These are phyloP conservation scores for Camellia sinensis DNA, from an alignment of 148 eudicot species.

Conservation along the genomic window DNA sequence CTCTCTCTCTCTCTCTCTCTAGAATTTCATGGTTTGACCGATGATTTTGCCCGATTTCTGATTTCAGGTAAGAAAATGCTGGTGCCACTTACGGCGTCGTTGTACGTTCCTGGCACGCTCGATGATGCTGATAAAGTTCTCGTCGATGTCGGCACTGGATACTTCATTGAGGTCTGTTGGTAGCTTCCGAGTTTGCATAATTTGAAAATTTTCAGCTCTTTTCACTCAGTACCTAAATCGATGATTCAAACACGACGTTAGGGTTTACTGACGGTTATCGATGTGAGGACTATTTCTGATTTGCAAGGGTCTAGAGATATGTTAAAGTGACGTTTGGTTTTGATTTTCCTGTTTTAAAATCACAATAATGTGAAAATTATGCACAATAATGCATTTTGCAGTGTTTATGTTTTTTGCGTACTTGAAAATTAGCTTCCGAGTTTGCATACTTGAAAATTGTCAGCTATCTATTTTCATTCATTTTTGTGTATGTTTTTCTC, in stretches of 20 bases:
- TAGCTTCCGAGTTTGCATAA: not conserved
- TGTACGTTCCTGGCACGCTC: conserved; percentile 83
- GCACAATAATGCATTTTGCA: not conserved
- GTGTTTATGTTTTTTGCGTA: too few species aligned
- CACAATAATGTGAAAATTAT: not conserved
- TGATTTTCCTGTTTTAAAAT: not conserved
- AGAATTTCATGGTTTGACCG: not conserved
- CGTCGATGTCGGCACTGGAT: conserved; percentile 95
- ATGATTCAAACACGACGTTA: not conserved
- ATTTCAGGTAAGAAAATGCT: conserved; percentile 69
- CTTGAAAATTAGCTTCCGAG: not conserved
- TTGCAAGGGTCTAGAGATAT: not conserved
- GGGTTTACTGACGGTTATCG: not conserved
- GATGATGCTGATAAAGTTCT: conserved; percentile 79
- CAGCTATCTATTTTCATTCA: not conserved
- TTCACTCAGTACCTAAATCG: not conserved
- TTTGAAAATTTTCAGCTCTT: not conserved
- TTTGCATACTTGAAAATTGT: not conserved
- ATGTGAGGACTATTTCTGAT: not conserved
- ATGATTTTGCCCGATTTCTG: not conserved
- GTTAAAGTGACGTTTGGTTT: conserved; percentile 1
- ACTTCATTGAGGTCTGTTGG: conserved; percentile 68
- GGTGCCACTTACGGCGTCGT: conserved; percentile 91
- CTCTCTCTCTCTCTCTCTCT: not conserved
- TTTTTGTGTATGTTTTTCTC: too few species aligned